Evolutionary conservation across 2,329 filamentous ascomycete species (phyloP).

Genomic region (Pyrenophora tritici-repentis): DNA sequence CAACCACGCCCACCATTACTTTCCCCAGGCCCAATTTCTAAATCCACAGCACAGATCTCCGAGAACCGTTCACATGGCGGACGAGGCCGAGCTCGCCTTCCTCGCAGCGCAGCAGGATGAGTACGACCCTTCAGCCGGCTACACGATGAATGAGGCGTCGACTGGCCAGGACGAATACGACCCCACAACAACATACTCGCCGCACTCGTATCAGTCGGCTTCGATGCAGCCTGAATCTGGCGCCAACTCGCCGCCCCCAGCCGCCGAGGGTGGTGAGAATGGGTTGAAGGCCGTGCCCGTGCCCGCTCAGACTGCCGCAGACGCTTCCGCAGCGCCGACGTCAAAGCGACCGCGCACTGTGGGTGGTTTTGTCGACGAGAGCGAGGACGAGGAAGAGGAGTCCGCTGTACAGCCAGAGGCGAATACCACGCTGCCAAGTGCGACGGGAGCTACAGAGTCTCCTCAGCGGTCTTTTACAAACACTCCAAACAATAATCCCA

Average conservation of each 20-base stretch:
- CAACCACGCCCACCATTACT: conserved; percentile 12
- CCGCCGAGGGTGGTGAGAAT: conserved; percentile 27
- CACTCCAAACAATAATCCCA: conserved; percentile 60
- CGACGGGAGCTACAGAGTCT: conserved; percentile 55
- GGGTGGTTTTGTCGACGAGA: conserved; percentile 67
- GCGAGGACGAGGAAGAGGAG: conserved; percentile 61
- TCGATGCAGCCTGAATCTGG: conserved; percentile 37
- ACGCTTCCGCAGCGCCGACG: conserved; percentile 37
- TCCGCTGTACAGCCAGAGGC: conserved; percentile 55
- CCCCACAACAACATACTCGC: conserved; percentile 35
- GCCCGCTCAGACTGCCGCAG: conserved; percentile 24
- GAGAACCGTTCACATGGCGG: conserved; percentile 51
- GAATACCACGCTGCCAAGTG: conserved; percentile 55
- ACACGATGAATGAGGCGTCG: conserved; percentile 51
- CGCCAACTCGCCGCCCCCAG: conserved; percentile 33
- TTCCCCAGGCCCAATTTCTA: conserved; percentile 9
- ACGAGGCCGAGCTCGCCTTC: conserved; percentile 60
- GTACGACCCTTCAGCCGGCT: conserved; percentile 49
- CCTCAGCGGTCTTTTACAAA: conserved; percentile 61
- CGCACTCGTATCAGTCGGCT: conserved; percentile 32
- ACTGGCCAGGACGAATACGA: conserved; percentile 51
- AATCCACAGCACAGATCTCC: conserved; percentile 13
- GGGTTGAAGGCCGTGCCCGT: conserved; percentile 31
- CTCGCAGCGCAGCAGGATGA: conserved; percentile 54
- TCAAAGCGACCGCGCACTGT: conserved; percentile 58